Evolutionary conservation across 257 asterid species (phyloP).

Genomic region (Nicotiana benthamiana): DNA sequence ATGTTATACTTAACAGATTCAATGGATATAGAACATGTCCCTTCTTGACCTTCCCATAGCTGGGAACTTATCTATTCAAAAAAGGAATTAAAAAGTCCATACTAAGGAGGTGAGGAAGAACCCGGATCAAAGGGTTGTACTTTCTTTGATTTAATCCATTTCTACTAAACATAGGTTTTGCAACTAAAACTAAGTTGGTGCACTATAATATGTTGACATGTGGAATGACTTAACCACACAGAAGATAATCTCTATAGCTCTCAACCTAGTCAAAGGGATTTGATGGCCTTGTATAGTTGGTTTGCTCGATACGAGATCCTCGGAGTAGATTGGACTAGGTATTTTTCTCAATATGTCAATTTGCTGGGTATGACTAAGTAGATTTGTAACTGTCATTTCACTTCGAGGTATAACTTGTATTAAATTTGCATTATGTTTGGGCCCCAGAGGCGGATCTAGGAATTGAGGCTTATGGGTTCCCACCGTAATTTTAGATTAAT

Average conservation of each 20-base stretch:
- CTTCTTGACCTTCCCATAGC: neutral
- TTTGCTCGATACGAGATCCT: neutral
- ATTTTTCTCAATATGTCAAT: neutral
- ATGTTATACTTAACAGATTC: neutral
- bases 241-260: neutral
- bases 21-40: neutral
- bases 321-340: neutral
- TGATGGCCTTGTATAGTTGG: neutral
- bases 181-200: neutral
- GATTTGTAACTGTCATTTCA: neutral
- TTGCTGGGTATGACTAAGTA: neutral
- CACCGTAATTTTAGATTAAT: no score
- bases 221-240: neutral
- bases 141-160: neutral
- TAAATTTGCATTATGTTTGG: neutral
- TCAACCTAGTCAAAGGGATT: neutral
- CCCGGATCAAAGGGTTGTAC: neutral
- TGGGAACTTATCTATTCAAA: neutral
- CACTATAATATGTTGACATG: neutral
- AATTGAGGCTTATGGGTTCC: no score
- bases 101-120: neutral
- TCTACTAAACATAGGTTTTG: neutral
- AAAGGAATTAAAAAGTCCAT: neutral
- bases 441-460: no score
- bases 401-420: neutral